phyloP scores from a whole-genome alignment of 768 basidiomycete species.

The Calocera cornea region DNA sequence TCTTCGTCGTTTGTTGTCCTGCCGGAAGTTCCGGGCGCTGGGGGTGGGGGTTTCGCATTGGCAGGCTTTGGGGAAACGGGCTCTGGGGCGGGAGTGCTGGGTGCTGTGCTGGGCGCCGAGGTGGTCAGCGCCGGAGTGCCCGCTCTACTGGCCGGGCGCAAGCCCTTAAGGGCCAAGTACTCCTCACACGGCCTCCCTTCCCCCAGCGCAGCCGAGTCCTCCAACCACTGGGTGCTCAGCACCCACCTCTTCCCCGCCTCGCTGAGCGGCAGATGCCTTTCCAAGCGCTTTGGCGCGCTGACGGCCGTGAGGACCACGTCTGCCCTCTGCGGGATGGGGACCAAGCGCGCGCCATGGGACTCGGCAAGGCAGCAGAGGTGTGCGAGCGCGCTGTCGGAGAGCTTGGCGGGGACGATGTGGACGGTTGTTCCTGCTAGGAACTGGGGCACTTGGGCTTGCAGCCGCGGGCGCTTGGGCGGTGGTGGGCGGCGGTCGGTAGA shows the following conservation, averaged over 20 bases:
- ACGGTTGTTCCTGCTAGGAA: slow-evolving; percentile 23
- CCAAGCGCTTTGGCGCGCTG: slow-evolving; percentile 50
- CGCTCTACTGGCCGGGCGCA: neutral
- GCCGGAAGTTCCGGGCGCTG: neutral
- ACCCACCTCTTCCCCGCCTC: neutral
- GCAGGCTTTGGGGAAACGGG: too few relatives aligned
- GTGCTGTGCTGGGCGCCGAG: neutral
- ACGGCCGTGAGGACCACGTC: slow-evolving; percentile 56
- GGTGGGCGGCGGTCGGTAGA: neutral
- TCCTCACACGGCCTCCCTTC: neutral
- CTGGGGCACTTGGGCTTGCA: slow-evolving; percentile 19
- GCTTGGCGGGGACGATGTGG: slow-evolving; percentile 25
- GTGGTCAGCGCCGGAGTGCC: neutral
- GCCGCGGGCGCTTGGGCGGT: neutral
- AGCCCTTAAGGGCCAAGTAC: neutral
- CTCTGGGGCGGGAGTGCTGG: neutral
- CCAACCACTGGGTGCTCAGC: neutral
- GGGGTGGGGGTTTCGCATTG: neutral
- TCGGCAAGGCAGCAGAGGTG: slow-evolving; percentile 22
- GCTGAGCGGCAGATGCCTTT: slow-evolving; percentile 40
- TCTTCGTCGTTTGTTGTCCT: neutral
- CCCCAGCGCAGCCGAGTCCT: neutral
- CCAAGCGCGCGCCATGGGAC: slow-evolving; percentile 11
- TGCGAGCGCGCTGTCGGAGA: slow-evolving; percentile 17
- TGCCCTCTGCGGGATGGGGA: slow-evolving; percentile 33